Evolutionary conservation across 176 grass and related monocot species (phyloP).

Genomic region (Echinochloa phyllopogon): DNA sequence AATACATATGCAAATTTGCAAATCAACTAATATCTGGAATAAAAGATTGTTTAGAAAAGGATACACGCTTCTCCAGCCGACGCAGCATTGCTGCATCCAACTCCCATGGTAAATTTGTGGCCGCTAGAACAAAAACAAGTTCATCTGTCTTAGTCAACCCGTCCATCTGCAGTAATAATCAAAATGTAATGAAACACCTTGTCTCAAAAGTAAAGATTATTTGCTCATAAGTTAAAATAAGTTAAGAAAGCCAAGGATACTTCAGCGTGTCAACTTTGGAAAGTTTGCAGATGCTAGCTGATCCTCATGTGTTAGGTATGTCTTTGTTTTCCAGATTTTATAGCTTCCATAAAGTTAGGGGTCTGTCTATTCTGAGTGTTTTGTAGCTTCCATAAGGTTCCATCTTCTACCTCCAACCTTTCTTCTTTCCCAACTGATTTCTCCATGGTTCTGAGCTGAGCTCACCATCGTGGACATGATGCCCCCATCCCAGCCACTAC

Average conservation of each 20-base stretch:
- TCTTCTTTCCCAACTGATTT: no score
- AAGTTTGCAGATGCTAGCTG: not conserved
- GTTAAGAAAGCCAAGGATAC: constrained; percentile 4
- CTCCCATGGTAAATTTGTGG: constrained; percentile 98
- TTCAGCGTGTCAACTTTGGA: not conserved
- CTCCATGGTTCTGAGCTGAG: no score
- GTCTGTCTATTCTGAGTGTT: not conserved
- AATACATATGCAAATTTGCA: not conserved
- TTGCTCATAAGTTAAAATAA: constrained; percentile 4
- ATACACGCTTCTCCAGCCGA: constrained; percentile 92
- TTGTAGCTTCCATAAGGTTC: not conserved
- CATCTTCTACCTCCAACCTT: no score
- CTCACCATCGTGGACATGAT: no score
- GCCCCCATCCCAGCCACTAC: no score
- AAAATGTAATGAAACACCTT: constrained; percentile 37
- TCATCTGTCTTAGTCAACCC: constrained; percentile 92
- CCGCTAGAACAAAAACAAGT: constrained; percentile 92
- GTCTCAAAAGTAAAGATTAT: not conserved
- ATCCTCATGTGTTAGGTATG: not conserved
- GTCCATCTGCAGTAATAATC: constrained; percentile 75
- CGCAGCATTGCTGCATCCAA: constrained; percentile 88
- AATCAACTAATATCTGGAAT: not conserved
- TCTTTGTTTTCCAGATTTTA: not conserved
- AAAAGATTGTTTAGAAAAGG: constrained; percentile 39
- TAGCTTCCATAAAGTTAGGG: not conserved